Conservation (phyloP, 2,329 filamentous ascomycete species). For the Penicillium sp. region DNA sequence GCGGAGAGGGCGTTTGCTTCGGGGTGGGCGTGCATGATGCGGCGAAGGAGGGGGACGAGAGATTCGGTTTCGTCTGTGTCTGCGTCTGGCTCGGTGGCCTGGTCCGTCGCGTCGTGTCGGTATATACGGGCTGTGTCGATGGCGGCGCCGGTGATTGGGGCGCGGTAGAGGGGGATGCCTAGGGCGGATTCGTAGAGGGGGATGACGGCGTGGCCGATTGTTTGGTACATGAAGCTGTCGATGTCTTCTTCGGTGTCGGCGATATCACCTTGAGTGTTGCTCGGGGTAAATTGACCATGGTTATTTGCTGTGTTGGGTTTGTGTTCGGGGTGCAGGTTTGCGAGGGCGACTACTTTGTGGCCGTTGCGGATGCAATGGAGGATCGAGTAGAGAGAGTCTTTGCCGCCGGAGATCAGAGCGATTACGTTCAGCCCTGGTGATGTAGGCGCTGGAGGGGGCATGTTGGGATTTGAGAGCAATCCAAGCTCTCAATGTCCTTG, state of each 20-base stretch:
- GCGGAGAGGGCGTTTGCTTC: constrained; percentile 83
- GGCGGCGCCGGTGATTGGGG: constrained; percentile 71
- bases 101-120: constrained; percentile 30
- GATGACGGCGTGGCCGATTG: constrained; percentile 84
- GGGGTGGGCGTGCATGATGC: constrained; percentile 69
- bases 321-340: constrained; percentile 73
- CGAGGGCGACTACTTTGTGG: constrained; percentile 82
- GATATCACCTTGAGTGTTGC: constrained; percentile 8
- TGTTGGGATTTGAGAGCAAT: not conserved
- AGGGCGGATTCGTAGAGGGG: constrained; percentile 81
- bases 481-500: not conserved
- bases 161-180: constrained; percentile 79
- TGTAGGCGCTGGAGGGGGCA: constrained; percentile 29
- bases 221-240: constrained; percentile 99
- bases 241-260: constrained; percentile 62
- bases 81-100: constrained; percentile 10
- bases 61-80: constrained; percentile 84
- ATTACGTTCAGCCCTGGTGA: constrained; percentile 67
- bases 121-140: constrained; percentile 75
- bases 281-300: constrained; percentile 13
- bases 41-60: constrained; percentile 71
- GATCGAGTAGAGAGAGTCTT: constrained; percentile 93
- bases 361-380: constrained; percentile 87
- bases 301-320: constrained; percentile 3
- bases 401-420: constrained; percentile 90